Evolutionary conservation across 257 asterid genomes (phyloP).

Genomic region (Catharanthus roseus): DNA sequence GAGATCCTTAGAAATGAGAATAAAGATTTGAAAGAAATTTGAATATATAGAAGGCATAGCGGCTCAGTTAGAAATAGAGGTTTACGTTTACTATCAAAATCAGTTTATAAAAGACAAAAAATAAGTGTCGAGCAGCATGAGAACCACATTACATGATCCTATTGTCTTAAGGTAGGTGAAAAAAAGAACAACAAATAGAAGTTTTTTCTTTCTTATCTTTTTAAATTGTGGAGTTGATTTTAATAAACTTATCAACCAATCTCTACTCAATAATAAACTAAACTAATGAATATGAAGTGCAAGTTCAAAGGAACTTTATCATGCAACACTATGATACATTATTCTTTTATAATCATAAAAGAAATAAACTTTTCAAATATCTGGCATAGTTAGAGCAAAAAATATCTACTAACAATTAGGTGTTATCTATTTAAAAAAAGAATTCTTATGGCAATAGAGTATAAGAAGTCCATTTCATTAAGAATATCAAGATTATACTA

Average conservation of each 20-base stretch:
- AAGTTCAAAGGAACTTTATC: neutral
- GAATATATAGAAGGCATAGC: neutral
- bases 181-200: too few species aligned
- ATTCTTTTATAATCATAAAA: neutral
- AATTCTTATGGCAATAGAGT: neutral
- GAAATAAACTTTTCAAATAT: neutral
- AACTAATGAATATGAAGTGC: neutral
- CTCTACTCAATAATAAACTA: neutral
- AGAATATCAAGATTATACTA: neutral
- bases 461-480: neutral
- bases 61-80: neutral
- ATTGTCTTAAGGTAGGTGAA: neutral
- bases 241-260: neutral
- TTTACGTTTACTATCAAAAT: neutral
- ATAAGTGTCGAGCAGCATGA: neutral
- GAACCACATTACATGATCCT: neutral
- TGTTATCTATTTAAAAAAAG: too few species aligned
- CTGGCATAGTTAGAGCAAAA: neutral
- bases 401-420: neutral
- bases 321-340: neutral
- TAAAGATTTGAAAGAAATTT: neutral
- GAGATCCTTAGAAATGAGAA: too few species aligned
- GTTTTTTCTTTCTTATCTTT: too few species aligned
- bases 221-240: neutral
- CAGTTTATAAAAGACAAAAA: neutral